Percentiles rank a stretch among this genome's conserved stretches.
phyloP scores from a whole-genome alignment of 805 yeast genomes.

The Candida morakotiae region DNA sequence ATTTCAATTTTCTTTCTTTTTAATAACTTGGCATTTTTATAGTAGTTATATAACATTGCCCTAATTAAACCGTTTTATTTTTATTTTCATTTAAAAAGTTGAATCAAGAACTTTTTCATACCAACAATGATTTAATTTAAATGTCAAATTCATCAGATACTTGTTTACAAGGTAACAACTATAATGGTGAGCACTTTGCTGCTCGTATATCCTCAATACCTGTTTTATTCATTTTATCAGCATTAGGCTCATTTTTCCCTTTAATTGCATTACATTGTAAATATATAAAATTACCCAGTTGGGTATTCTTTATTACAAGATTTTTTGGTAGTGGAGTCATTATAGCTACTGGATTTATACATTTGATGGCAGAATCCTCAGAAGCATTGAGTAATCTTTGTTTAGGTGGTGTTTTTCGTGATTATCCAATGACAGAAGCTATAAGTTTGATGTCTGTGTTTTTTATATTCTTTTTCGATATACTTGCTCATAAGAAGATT shows the following conservation, averaged over 20 bases:
- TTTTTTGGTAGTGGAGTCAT: constrained; percentile 35
- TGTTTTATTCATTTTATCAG: constrained; percentile 25
- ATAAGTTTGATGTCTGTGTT: constrained; percentile 28
- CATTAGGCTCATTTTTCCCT: constrained; percentile 28
- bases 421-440: constrained; percentile 30
- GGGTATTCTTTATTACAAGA: constrained; percentile 23
- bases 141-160: constrained; percentile 1
- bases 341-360: constrained; percentile 33
- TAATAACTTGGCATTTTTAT: too few species aligned
- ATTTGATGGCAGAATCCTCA: constrained; percentile 28
- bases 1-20: too few species aligned
- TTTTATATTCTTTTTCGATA: constrained; percentile 26
- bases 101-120: too few species aligned
- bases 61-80: too few species aligned
- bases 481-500: constrained; percentile 17
- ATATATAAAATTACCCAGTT: constrained; percentile 19
- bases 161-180: constrained; percentile 14
- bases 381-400: constrained; percentile 22
- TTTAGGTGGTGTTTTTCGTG: constrained; percentile 20
- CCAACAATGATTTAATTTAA: too few species aligned
- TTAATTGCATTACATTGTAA: constrained; percentile 18
- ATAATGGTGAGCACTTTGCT: constrained; percentile 20
- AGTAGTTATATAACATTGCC: too few species aligned
- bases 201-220: constrained; percentile 28
- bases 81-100: too few species aligned